Percentiles rank a stretch among this genome's conserved stretches.
Evolutionary conservation across 2,329 filamentous ascomycete genomes (phyloP).

Genomic region (Elsinoe arachidis): DNA sequence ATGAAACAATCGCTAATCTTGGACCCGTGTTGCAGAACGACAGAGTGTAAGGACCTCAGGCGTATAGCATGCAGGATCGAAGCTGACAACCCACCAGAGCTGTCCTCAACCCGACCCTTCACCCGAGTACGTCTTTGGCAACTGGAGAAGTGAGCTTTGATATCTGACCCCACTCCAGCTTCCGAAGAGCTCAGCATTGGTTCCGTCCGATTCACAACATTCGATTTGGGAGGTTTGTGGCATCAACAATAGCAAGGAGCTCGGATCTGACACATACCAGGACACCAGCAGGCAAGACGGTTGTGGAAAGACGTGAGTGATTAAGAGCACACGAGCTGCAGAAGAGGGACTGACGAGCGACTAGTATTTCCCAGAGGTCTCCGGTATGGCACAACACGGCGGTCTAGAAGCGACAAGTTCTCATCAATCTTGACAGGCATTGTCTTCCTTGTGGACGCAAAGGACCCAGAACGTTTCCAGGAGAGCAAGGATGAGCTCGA

Average conservation of each 20-base stretch:
- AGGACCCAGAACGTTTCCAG: conserved; percentile 87
- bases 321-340: background rate
- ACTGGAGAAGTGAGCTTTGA: background rate
- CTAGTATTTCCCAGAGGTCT: conserved; percentile 84
- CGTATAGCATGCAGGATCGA: background rate
- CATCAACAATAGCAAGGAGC: background rate
- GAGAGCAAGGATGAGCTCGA: conserved; percentile 98
- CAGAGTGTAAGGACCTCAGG: conserved; percentile 11
- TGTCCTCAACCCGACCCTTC: conserved; percentile 80
- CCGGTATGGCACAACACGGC: conserved; percentile 35
- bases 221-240: conserved; percentile 66
- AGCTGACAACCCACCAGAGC: conserved; percentile 47
- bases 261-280: conserved; percentile 9
- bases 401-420: conserved; percentile 40
- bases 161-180: conserved; percentile 41
- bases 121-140: conserved; percentile 62
- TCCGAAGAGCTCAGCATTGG: conserved; percentile 89
- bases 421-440: conserved; percentile 53
- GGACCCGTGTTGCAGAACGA: conserved; percentile 11
- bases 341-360: background rate
- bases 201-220: conserved; percentile 73
- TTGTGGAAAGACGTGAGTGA: conserved; percentile 68
- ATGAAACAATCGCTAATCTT: conserved; percentile 2
- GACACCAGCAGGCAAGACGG: conserved; percentile 82
- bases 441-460: conserved; percentile 95